These are phyloP conservation scores for Phialocephala sp. DNA, from an alignment of 2,329 filamentous ascomycete genomes.

Conservation along the genomic window DNA sequence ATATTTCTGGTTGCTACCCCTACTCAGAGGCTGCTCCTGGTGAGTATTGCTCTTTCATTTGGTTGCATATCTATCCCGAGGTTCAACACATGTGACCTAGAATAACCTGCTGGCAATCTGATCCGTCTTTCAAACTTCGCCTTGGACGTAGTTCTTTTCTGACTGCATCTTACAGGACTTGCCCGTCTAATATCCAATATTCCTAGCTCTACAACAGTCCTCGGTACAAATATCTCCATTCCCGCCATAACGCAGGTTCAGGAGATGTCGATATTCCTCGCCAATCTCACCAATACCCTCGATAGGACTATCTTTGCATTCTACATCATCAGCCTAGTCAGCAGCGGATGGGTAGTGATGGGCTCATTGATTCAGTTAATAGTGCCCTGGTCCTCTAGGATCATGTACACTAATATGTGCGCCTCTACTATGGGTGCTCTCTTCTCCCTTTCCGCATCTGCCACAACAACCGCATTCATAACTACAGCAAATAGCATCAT, in stretches of 20 bases:
- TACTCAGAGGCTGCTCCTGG: neutral
- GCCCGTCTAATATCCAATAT: neutral
- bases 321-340: neutral
- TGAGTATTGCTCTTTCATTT: neutral
- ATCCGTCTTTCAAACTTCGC: too few species aligned
- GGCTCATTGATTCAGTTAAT: neutral
- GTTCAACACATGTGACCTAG: too few species aligned
- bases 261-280: neutral
- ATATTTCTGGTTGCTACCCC: neutral
- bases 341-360: neutral
- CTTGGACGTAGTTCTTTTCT: neutral
- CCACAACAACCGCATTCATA: neutral
- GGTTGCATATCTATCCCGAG: neutral
- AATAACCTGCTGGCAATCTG: too few species aligned
- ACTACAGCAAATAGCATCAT: neutral
- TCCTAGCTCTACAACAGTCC: conserved; percentile 1
- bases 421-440: neutral
- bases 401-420: neutral
- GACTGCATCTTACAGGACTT: neutral
- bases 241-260: neutral
- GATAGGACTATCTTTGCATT: neutral
- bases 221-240: neutral
- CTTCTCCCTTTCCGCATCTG: neutral
- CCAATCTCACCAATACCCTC: conserved; percentile 5
- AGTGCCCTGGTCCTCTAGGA: neutral